Base-by-base conservation (phyloP, 768 basidiomycete species). In the Lanmaoa pseudosensibilis region DNA sequence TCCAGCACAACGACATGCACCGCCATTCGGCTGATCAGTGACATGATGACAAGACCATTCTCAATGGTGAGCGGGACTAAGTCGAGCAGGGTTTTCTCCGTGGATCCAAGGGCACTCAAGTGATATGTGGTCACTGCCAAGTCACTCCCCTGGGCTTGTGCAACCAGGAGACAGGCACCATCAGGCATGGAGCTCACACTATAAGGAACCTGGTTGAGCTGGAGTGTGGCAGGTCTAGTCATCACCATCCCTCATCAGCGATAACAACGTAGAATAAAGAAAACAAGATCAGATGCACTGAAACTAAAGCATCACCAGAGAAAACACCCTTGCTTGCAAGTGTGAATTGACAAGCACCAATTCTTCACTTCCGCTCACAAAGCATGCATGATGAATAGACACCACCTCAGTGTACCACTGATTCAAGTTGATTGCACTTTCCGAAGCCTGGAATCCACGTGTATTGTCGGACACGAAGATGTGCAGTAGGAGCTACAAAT, bases 61-160 rank as follows among this genome's bases (percentile, higher is more conserved):
- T 68, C 63, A 10, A 58, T 47, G 7, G 62, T 53, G n/a, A 70
- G 58, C 0, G 60, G 58, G 0, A 67, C 71, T 21, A 80, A 53
- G 18, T 74, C 61, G 0, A 83, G 62, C 0, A 32, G n/a, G n/a
- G 77, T 78, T 19, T 83, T 83, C 13, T 71, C 63, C 0, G 75
- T 70, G 0, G 80, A 78, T 3, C 84, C 85, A 55, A 86, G 84
- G 1, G 82, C 80, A 11, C 69, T 71, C 80, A 79, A 83, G 60
- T 85, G 85, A 58, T 79, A 83, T 0, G 77, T 77, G 3, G 69
- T 74, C 5, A 80, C 19, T 1, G 38, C 19, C 46, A 66, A 21
- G 46, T 44, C 49, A 37, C 5, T 55, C 33, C 27, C 58, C 30
- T 62, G 49, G 2, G 50, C 46, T 38, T 75, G 70, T 7, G 72